phyloP scores from a whole-genome alignment of 257 asterid species.

The Gentiana straminea region DNA sequence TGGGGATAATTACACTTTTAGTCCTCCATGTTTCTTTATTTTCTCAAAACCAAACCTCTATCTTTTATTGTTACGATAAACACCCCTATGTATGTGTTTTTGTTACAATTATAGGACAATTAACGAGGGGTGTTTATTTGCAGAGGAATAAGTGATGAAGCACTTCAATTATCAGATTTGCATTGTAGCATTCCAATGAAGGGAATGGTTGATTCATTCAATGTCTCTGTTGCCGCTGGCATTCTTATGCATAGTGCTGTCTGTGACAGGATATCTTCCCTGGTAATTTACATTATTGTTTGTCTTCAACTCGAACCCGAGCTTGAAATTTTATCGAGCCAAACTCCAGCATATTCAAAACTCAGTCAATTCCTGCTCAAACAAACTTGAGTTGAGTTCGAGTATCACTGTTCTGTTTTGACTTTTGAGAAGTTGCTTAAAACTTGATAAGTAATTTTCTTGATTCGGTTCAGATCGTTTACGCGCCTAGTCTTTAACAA shows the following conservation, averaged over 20 bases:
- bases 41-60: too few species aligned
- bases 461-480: too few species aligned
- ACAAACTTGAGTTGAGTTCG: too few species aligned
- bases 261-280: conserved; percentile 57
- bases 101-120: too few species aligned
- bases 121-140: conserved; percentile 6
- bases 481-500: too few species aligned
- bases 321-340: not conserved
- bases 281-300: conserved; percentile 29
- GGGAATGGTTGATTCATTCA: conserved; percentile 97
- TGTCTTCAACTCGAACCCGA: too few species aligned
- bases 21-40: not conserved
- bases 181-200: conserved; percentile 91
- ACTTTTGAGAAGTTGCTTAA: not conserved
- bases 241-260: conserved; percentile 94
- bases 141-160: conserved; percentile 87
- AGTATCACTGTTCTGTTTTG: not conserved
- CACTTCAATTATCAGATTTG: conserved; percentile 70
- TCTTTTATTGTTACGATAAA: too few species aligned
- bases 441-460: not conserved
- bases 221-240: conserved; percentile 97
- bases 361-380: too few species aligned
- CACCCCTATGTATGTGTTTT: not conserved
- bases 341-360: not conserved
- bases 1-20: not conserved